These are phyloP conservation scores for Rhododendron kiyosumense DNA, from an alignment of 148 eudicot genomes.

Conservation along the genomic window DNA sequence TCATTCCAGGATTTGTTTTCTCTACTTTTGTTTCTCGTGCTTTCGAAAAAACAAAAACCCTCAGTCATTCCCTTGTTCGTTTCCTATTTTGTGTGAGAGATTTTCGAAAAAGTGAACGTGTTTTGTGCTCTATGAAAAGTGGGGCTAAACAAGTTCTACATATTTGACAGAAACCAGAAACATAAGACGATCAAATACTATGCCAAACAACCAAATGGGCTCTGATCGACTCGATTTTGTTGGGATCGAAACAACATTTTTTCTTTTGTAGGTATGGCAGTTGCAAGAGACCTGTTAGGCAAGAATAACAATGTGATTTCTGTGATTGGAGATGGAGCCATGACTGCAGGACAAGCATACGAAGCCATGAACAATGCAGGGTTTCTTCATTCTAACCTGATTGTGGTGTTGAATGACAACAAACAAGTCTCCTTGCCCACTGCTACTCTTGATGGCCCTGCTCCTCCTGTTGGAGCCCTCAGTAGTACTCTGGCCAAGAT, in stretches of 20 bases:
- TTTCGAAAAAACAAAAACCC: too few relatives aligned
- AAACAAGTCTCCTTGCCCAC: constrained; percentile 77
- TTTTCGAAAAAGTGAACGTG: too few relatives aligned
- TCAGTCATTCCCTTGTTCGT: too few relatives aligned
- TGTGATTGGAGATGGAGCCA: constrained; percentile 82
- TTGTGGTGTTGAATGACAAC: constrained; percentile 64
- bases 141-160: not conserved
- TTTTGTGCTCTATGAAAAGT: too few relatives aligned
- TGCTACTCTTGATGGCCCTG: constrained; percentile 72
- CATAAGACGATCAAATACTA: not conserved
- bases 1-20: not conserved
- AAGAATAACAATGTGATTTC: constrained; percentile 53
- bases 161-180: not conserved
- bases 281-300: constrained; percentile 69
- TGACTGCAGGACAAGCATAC: constrained; percentile 88
- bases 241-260: too few relatives aligned
- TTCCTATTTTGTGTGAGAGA: too few relatives aligned
- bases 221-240: not conserved
- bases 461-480: constrained; percentile 77
- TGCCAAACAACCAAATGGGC: too few relatives aligned
- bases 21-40: too few relatives aligned
- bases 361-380: constrained; percentile 87
- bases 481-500: constrained; percentile 53
- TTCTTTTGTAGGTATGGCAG: constrained; percentile 55
- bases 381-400: constrained; percentile 59